Evolutionary conservation across 2,329 filamentous ascomycete species (phyloP).

Genomic region (Cyphellophora attinorum): DNA sequence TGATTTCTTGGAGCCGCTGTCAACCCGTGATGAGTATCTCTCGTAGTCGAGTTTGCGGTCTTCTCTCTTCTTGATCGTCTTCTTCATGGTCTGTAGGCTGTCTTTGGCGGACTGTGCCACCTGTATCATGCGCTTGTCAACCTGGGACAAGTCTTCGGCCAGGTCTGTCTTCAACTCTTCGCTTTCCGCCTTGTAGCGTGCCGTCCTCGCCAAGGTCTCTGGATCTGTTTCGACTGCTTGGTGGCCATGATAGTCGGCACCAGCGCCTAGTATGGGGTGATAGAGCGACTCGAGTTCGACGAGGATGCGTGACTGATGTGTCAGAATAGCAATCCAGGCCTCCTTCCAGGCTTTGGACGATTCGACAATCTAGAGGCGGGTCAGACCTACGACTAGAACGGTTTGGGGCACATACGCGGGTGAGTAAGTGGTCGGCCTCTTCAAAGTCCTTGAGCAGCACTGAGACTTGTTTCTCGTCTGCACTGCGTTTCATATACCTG

Average conservation of each 20-base stretch:
- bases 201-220: slow-evolving; percentile 53
- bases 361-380: slow-evolving; percentile 55
- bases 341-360: slow-evolving; percentile 69
- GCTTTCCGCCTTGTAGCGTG: slow-evolving; percentile 57
- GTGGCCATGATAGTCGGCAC: slow-evolving; percentile 46
- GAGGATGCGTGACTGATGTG: slow-evolving; percentile 56
- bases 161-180: slow-evolving; percentile 63
- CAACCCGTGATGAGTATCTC: slow-evolving; percentile 61
- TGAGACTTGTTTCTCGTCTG: slow-evolving; percentile 67
- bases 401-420: slow-evolving; percentile 44
- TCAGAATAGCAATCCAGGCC: slow-evolving; percentile 64
- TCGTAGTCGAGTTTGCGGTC: slow-evolving; percentile 78
- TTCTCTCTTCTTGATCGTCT: slow-evolving; percentile 76
- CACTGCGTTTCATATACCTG: slow-evolving; percentile 59
- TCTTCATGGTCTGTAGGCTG: slow-evolving; percentile 61
- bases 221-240: slow-evolving; percentile 52
- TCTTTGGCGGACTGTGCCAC: slow-evolving; percentile 62
- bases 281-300: slow-evolving; percentile 65
- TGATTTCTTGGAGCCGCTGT: slow-evolving; percentile 60
- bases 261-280: slow-evolving; percentile 62
- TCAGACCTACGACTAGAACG: slow-evolving; percentile 1
- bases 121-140: slow-evolving; percentile 60
- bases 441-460: slow-evolving; percentile 70
- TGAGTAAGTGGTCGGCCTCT: slow-evolving; percentile 65
- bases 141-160: slow-evolving; percentile 58